Conservation (phyloP, 2,329 filamentous ascomycete genomes). For the Diaporthe ampelina region DNA sequence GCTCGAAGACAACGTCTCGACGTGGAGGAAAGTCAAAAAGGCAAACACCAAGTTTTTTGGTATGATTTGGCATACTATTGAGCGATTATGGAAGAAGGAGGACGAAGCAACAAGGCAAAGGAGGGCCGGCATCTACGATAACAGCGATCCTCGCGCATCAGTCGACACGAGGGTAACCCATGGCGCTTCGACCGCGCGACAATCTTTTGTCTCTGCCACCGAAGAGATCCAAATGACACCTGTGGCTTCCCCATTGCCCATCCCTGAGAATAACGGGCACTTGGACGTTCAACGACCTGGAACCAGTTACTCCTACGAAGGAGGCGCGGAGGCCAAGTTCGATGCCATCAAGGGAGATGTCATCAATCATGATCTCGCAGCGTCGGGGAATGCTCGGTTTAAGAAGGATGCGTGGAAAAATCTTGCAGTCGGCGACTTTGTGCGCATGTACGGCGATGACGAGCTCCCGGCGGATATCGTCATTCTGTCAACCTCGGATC, state of each 20-base stretch:
- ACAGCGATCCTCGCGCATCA: slow-evolving; percentile 74
- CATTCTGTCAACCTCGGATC: slow-evolving; percentile 91
- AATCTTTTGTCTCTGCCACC: slow-evolving; percentile 67
- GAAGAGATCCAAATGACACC: slow-evolving; percentile 96
- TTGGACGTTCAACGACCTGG: slow-evolving; percentile 50
- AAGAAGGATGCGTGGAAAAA: slow-evolving; percentile 97
- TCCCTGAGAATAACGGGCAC: slow-evolving; percentile 51
- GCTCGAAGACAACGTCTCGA: slow-evolving; percentile 84
- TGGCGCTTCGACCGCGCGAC: slow-evolving; percentile 62
- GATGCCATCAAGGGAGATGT: slow-evolving; percentile 69
- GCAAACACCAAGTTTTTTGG: slow-evolving; percentile 75
- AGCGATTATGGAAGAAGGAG: slow-evolving; percentile 63
- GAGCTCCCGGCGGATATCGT: slow-evolving; percentile 95
- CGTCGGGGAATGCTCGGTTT: slow-evolving; percentile 82
- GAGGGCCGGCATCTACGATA: slow-evolving; percentile 64
- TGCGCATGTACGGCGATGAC: slow-evolving; percentile 96
- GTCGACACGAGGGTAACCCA: slow-evolving; percentile 71
- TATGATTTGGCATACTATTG: slow-evolving; percentile 64
- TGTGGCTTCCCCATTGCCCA: slow-evolving; percentile 83
- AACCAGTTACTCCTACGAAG: slow-evolving; percentile 51
- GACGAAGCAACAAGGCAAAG: slow-evolving; percentile 63
- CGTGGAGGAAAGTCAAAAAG: slow-evolving; percentile 94
- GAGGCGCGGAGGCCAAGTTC: slow-evolving; percentile 54
- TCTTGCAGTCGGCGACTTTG: slow-evolving; percentile 94
- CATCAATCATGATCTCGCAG: slow-evolving; percentile 77